Evolutionary conservation across 768 basidiomycete species (phyloP).

Genomic region (Crucibulum laeve): DNA sequence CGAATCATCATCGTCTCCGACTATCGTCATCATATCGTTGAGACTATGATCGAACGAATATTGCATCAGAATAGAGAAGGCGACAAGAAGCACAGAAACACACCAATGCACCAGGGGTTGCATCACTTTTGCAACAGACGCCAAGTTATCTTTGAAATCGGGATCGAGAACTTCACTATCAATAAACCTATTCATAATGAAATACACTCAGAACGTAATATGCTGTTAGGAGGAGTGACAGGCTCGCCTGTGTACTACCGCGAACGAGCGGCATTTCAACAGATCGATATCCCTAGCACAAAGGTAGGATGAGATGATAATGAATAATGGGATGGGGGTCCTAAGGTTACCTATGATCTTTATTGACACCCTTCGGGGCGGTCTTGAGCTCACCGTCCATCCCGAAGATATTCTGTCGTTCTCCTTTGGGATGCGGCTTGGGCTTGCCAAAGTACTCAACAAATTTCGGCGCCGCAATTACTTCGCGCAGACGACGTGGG

Average conservation of each 20-base stretch:
- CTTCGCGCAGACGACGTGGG: slow-evolving; percentile 54
- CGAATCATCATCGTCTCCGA: background rate
- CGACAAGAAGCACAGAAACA: slow-evolving; percentile 12
- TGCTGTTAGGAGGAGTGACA: slow-evolving; percentile 1
- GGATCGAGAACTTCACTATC: slow-evolving; percentile 69
- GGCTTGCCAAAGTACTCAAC: slow-evolving; percentile 74
- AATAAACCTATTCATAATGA: slow-evolving; percentile 45
- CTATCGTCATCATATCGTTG: slow-evolving; percentile 48
- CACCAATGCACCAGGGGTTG: slow-evolving; percentile 81
- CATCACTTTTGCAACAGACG: slow-evolving; percentile 48
- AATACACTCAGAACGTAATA: slow-evolving; percentile 15
- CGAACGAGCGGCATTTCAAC: slow-evolving; percentile 77
- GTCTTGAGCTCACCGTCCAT: slow-evolving; percentile 84
- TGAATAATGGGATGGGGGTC: slow-evolving; percentile 2
- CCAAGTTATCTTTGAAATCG: slow-evolving; percentile 62
- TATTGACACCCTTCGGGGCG: slow-evolving; percentile 87
- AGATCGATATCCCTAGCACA: slow-evolving; percentile 80
- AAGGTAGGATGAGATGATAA: background rate
- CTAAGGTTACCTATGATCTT: slow-evolving; percentile 62
- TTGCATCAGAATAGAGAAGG: background rate
- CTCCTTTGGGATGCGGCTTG: slow-evolving; percentile 54
- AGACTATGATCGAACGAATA: slow-evolving; percentile 24
- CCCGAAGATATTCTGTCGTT: slow-evolving; percentile 78
- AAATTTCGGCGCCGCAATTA: slow-evolving; percentile 70
- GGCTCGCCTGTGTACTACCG: slow-evolving; percentile 57